These are phyloP conservation scores for Tylopilus plumbeoviolaceoides DNA, from an alignment of 768 basidiomycete genomes.

Conservation along the genomic window DNA sequence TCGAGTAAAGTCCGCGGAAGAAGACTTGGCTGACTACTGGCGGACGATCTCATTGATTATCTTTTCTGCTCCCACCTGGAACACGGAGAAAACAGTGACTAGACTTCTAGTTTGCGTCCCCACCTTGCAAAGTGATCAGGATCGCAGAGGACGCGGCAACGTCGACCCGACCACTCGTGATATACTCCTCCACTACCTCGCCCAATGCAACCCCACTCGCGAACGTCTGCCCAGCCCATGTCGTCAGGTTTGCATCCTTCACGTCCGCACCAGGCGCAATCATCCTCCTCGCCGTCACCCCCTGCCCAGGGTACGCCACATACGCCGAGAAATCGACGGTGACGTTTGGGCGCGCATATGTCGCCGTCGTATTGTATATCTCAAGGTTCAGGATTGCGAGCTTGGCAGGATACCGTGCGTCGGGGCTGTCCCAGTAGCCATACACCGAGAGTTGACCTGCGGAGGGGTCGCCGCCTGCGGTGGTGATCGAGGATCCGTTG, in stretches of 20 bases:
- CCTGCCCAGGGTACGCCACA: constrained; percentile 23
- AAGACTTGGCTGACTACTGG: too few species aligned
- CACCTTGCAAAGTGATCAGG: constrained; percentile 22
- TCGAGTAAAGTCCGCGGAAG: too few species aligned
- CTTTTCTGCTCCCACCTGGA: too few species aligned
- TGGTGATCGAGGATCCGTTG: constrained; percentile 52
- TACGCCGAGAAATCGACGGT: constrained; percentile 46
- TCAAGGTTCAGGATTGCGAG: constrained; percentile 48
- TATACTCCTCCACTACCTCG: constrained; percentile 35
- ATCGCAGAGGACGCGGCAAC: constrained; percentile 38
- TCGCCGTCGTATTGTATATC: constrained; percentile 47
- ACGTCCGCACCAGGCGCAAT: constrained; percentile 49
- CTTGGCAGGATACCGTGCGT: constrained; percentile 37
- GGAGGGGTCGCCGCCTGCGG: constrained; percentile 43
- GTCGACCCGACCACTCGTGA: constrained; percentile 30
- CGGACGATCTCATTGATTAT: too few species aligned
- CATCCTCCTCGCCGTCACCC: constrained; percentile 38
- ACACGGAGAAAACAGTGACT: too few species aligned
- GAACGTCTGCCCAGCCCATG: constrained; percentile 50
- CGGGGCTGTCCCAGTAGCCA: constrained; percentile 43
- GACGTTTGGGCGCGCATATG: constrained; percentile 37
- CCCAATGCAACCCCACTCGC: constrained; percentile 37
- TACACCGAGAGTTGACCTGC: constrained; percentile 49
- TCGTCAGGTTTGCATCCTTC: constrained; percentile 39
- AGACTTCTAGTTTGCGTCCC: too few species aligned